Percentiles rank a stretch among this genome's conserved stretches.
Conservation (phyloP, 257 asterid species). For the Solanum lycopersicoides region DNA sequence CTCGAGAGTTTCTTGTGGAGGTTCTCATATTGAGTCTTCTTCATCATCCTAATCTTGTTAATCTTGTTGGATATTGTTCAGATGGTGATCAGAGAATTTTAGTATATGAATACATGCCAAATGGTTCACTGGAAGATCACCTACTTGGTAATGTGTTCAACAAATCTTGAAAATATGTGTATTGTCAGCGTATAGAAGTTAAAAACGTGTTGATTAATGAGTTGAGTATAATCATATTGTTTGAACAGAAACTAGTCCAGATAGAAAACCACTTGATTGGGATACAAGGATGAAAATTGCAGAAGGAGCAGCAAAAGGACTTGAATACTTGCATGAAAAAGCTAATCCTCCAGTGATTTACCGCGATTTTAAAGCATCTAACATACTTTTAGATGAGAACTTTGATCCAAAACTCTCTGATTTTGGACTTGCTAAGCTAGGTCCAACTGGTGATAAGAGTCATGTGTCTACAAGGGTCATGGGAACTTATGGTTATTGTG, state of each 20-base stretch:
- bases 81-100: slow-evolving; percentile 48
- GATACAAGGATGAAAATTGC: slow-evolving; percentile 51
- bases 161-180: neutral
- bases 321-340: slow-evolving; percentile 44
- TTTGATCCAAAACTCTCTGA: slow-evolving; percentile 51
- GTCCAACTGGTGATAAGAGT: slow-evolving; percentile 24
- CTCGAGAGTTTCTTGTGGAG: slow-evolving; percentile 48
- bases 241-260: slow-evolving; percentile 9
- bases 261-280: slow-evolving; percentile 39
- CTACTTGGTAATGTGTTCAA: slow-evolving; percentile 25
- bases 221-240: neutral
- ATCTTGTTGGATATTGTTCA: slow-evolving; percentile 50
- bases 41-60: slow-evolving; percentile 49
- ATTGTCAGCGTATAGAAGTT: neutral
- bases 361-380: slow-evolving; percentile 55
- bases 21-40: slow-evolving; percentile 42
- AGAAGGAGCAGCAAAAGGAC: slow-evolving; percentile 47
- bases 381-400: slow-evolving; percentile 35
- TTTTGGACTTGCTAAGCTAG: slow-evolving; percentile 52
- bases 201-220: neutral
- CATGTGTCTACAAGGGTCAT: slow-evolving; percentile 37
- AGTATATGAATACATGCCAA: slow-evolving; percentile 41
- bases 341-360: slow-evolving; percentile 53
- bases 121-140: slow-evolving; percentile 56
- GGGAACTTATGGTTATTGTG: slow-evolving; percentile 65